Conservation (phyloP, 2,329 filamentous ascomycete species). For the Diaporthe amygdali region DNA sequence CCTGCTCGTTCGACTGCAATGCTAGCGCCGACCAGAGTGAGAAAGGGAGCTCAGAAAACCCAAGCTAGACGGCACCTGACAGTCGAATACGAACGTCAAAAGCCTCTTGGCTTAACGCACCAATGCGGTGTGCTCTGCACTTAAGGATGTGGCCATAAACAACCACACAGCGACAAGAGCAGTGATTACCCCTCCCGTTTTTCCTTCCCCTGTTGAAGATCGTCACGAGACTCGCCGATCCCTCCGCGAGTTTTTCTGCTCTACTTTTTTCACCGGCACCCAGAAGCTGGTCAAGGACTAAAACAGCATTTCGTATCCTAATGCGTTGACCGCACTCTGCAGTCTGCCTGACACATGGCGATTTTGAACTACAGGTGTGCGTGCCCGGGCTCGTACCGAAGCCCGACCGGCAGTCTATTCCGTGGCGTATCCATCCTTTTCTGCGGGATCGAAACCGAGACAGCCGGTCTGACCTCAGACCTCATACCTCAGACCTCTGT, state of each 20-base stretch:
- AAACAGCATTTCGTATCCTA: neutral
- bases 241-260: neutral
- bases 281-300: neutral
- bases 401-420: neutral
- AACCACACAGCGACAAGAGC: neutral
- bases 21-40: neutral
- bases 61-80: conserved; percentile 7
- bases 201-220: neutral
- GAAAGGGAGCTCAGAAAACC: neutral
- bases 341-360: neutral
- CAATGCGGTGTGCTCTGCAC: conserved; percentile 1
- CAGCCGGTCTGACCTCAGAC: neutral
- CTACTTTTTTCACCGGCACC: neutral
- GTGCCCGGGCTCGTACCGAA: neutral
- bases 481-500: neutral
- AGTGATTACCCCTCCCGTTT: conserved; percentile 4
- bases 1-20: neutral
- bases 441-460: neutral
- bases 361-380: neutral
- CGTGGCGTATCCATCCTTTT: neutral
- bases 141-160: neutral
- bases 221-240: conserved; percentile 4
- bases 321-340: neutral
- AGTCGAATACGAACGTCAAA: conserved; percentile 2
- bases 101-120: neutral